These are phyloP conservation scores for Phialophora verrucosa DNA, from an alignment of 2,329 filamentous ascomycete species.

Conservation along the genomic window DNA sequence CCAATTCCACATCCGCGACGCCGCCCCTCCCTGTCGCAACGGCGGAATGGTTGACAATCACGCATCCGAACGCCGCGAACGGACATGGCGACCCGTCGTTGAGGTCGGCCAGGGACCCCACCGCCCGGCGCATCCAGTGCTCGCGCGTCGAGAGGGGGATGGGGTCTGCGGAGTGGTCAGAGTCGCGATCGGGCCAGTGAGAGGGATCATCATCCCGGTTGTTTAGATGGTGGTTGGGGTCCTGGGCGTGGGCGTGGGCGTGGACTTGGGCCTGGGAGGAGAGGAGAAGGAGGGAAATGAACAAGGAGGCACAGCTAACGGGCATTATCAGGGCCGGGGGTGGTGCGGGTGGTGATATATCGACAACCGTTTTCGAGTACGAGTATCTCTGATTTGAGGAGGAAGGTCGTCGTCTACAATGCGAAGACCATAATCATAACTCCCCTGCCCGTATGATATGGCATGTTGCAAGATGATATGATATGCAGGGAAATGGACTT, in stretches of 20 bases:
- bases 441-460: background rate
- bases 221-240: conserved; percentile 5
- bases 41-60: conserved; percentile 62
- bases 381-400: background rate
- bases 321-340: background rate
- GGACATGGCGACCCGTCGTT: conserved; percentile 56
- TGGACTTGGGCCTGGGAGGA: background rate
- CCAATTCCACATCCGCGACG: background rate
- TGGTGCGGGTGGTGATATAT: background rate
- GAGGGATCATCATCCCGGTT: conserved; percentile 4
- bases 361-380: background rate
- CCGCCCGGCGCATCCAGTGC: conserved; percentile 61
- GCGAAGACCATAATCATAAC: background rate
- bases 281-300: background rate
- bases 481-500: conserved; percentile 1
- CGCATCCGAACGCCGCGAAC: conserved; percentile 60
- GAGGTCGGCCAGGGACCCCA: conserved; percentile 47
- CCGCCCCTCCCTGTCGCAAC: conserved; percentile 26
- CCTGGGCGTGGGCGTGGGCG: background rate
- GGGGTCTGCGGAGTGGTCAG: conserved; percentile 8
- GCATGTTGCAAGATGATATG: background rate
- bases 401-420: background rate
- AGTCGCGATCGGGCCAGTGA: background rate
- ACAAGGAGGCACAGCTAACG: background rate
- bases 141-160: conserved; percentile 50